These are phyloP conservation scores for Peniophora sp. DNA, from an alignment of 1,284 basidiomycete genomes.

Conservation along the genomic window DNA sequence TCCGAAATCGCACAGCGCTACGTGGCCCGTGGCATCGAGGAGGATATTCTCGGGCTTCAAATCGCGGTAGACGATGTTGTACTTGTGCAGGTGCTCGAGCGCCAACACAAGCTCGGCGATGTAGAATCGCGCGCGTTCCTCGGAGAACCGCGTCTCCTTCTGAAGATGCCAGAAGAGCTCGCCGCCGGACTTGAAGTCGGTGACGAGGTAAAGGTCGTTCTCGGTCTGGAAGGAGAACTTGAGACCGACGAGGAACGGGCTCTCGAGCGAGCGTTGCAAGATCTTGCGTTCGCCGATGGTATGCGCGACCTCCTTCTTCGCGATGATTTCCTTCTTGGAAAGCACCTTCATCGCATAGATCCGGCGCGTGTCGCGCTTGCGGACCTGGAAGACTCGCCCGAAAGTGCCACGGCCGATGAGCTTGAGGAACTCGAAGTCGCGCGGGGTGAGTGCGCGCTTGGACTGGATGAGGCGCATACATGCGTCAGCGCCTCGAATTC, in stretches of 20 bases:
- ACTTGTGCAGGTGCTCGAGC: conserved; percentile 94
- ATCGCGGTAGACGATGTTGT: conserved; percentile 94
- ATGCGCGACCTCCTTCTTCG: conserved; percentile 98
- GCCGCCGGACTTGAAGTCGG: conserved; percentile 98
- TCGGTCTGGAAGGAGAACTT: conserved; percentile 99
- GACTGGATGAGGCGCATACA: conserved; percentile 36
- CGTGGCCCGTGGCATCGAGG: conserved; percentile 93
- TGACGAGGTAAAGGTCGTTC: conserved; percentile 92
- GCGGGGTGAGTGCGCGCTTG: conserved; percentile 76
- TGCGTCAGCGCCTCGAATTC: not conserved
- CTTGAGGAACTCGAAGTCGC: conserved; percentile 98
- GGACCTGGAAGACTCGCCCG: conserved; percentile 98
- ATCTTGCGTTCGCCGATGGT: conserved; percentile 99
- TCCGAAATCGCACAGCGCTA: conserved; percentile 96
- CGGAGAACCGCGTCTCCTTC: conserved; percentile 87
- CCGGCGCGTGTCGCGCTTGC: conserved; percentile 94
- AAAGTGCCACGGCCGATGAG: conserved; percentile 98
- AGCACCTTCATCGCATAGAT: conserved; percentile 99
- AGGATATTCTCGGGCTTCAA: conserved; percentile 97
- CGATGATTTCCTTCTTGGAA: conserved; percentile 97
- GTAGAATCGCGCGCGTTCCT: conserved; percentile 92
- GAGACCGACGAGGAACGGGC: conserved; percentile 95
- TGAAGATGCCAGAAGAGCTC: conserved; percentile 98
- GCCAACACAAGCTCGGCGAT: conserved; percentile 92
- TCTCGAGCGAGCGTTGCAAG: conserved; percentile 88